These are phyloP conservation scores for Malus sylvestris DNA, from an alignment of 306 rosid species.

Conservation along the genomic window DNA sequence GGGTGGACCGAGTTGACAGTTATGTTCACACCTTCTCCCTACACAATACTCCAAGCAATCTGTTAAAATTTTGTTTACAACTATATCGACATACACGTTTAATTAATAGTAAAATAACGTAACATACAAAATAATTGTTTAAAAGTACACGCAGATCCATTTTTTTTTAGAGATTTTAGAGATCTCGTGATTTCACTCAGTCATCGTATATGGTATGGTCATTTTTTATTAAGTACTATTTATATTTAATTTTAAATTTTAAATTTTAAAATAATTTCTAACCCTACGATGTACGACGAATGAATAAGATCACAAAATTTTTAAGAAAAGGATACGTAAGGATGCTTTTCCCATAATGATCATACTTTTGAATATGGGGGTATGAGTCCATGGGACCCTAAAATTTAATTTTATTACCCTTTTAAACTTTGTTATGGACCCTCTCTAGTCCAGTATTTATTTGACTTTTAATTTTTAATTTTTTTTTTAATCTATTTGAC, in stretches of 20 bases:
- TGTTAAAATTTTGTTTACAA: no score
- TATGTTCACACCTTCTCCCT: constrained; percentile 82
- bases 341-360: neutral
- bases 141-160: no score
- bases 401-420: neutral
- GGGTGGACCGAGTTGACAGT: constrained; percentile 85
- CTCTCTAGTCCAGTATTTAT: no score
- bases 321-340: accelerated
- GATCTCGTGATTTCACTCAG: accelerated
- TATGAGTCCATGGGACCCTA: neutral
- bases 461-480: no score
- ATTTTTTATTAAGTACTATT: no score
- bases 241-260: no score
- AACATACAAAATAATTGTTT: no score
- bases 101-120: no score
- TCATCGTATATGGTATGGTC: accelerated
- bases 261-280: no score
- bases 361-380: neutral
- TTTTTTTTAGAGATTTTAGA: accelerated
- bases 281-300: accelerated
- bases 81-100: no score
- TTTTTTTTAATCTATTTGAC: no score
- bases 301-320: accelerated
- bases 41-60: neutral
- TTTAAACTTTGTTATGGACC: no score